Evolutionary conservation across 2,329 filamentous ascomycete species (phyloP).

Genomic region (Colletotrichum noveboracense): DNA sequence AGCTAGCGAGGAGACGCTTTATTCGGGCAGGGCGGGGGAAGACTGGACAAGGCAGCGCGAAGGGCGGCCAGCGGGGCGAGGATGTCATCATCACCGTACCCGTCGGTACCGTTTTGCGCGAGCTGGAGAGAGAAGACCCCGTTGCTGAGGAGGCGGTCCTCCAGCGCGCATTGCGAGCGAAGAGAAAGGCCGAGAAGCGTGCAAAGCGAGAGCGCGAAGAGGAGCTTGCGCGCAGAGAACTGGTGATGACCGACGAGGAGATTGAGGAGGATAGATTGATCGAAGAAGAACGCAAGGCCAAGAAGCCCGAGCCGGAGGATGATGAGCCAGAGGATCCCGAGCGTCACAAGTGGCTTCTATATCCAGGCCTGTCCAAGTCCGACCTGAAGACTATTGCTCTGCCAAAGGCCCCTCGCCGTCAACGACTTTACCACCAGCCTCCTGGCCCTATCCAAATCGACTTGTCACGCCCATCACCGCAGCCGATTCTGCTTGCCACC

Average conservation of each 20-base stretch:
- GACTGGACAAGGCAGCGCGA: constrained; percentile 76
- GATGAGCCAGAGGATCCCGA: constrained; percentile 46
- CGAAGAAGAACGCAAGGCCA: not conserved
- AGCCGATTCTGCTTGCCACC: constrained; percentile 83
- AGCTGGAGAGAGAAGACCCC: constrained; percentile 81
- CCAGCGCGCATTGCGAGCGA: constrained; percentile 13
- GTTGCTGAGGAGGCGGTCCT: constrained; percentile 65
- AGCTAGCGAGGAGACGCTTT: constrained; percentile 79
- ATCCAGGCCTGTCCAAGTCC: constrained; percentile 75
- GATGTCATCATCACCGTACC: constrained; percentile 91
- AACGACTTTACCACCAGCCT: constrained; percentile 69
- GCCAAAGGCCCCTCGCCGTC: constrained; percentile 56
- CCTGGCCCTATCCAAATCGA: constrained; percentile 75
- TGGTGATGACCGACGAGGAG: constrained; percentile 9
- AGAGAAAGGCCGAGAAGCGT: constrained; percentile 13
- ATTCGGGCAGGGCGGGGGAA: constrained; percentile 78
- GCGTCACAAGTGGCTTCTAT: constrained; percentile 83
- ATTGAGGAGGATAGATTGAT: constrained; percentile 1
- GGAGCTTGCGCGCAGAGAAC: constrained; percentile 16
- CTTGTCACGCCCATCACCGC: constrained; percentile 77
- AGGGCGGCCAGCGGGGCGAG: constrained; percentile 79
- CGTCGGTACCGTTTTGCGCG: constrained; percentile 87
- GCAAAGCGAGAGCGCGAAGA: constrained; percentile 4
- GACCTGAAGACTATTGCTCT: constrained; percentile 65
- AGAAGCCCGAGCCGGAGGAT: constrained; percentile 23